A percentile compares a stretch with the other conserved stretches of the same genome.
phyloP scores from a whole-genome alignment of 371 early-diverging fungal genomes.

The Mortierella sp. region DNA sequence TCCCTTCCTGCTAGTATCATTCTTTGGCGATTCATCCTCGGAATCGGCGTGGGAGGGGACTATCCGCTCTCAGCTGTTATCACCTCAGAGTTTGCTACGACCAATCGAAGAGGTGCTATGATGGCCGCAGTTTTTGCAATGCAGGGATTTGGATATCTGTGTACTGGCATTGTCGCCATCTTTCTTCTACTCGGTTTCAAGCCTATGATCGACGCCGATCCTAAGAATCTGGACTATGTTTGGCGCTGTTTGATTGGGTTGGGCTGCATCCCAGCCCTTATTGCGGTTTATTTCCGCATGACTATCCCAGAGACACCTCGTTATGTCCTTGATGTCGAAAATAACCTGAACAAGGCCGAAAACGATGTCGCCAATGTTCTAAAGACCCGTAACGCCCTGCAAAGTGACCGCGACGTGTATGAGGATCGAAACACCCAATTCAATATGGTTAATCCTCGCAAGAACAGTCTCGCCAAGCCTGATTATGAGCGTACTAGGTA shows the following conservation, averaged over 20 bases:
- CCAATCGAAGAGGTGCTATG: conserved; percentile 84
- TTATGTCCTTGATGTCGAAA: conserved; percentile 81
- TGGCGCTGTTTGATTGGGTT: conserved; percentile 84
- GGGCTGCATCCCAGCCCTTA: conserved; percentile 78
- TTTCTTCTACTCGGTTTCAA: conserved; percentile 69
- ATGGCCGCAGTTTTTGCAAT: conserved; percentile 90
- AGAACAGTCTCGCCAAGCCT: conserved; percentile 5
- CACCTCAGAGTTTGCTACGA: conserved; percentile 87
- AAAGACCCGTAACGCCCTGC: conserved; percentile 28
- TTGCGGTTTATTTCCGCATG: conserved; percentile 82
- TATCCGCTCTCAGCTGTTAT: conserved; percentile 85
- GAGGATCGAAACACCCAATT: conserved; percentile 13
- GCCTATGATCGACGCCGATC: conserved; percentile 64
- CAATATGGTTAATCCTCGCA: conserved; percentile 17
- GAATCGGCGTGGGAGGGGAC: conserved; percentile 87
- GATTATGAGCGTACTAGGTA: neutral
- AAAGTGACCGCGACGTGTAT: conserved; percentile 22
- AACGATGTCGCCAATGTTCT: conserved; percentile 56
- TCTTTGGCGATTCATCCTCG: conserved; percentile 84
- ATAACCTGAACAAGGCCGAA: conserved; percentile 70
- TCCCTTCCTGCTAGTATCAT: conserved; percentile 74
- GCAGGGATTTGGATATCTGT: conserved; percentile 88
- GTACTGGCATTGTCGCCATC: conserved; percentile 76
- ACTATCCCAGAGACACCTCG: conserved; percentile 92
- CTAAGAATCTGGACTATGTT: conserved; percentile 75